A percentile compares a stretch with the other conserved stretches of the same genome.
These are phyloP conservation scores for Conoideocrella luteorostrata DNA, from an alignment of 2,329 filamentous ascomycete species.

Conservation along the genomic window DNA sequence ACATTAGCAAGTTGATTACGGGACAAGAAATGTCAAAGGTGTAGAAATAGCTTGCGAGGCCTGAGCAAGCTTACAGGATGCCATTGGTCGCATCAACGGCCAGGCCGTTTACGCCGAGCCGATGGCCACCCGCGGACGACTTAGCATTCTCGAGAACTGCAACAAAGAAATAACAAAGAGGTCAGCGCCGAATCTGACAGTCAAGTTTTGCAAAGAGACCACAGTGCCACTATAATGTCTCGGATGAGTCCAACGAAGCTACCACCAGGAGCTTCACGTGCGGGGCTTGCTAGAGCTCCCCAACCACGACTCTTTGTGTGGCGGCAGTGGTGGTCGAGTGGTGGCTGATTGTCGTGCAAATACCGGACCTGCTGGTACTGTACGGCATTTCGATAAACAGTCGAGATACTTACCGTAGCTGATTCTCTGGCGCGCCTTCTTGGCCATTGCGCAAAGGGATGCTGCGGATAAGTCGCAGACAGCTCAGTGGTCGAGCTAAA, in stretches of 20 bases:
- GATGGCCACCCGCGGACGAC: conserved; percentile 67
- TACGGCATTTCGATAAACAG: too few relatives aligned
- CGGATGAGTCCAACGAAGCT: neutral
- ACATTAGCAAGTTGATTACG: too few relatives aligned
- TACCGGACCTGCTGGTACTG: too few relatives aligned
- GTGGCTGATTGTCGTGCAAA: too few relatives aligned
- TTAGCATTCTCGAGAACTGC: conserved; percentile 54
- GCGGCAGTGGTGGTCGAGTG: too few relatives aligned
- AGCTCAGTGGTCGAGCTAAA: neutral
- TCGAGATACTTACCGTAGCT: conserved; percentile 51
- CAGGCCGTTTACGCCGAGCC: conserved; percentile 90
- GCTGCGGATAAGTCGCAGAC: neutral
- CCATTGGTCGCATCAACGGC: conserved; percentile 77
- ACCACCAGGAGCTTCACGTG: conserved; percentile 6
- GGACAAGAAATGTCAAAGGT: too few relatives aligned
- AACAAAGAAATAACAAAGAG: neutral
- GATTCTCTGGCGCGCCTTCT: conserved; percentile 63
- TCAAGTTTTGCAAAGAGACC: neutral
- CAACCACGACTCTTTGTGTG: too few relatives aligned
- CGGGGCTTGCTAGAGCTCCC: conserved; percentile 1
- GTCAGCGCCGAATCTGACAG: conserved; percentile 3
- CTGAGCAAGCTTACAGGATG: conserved; percentile 62
- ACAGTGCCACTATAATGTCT: neutral
- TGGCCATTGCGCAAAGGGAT: conserved; percentile 44
- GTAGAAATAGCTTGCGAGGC: too few relatives aligned